Percentiles rank a stretch among this genome's conserved stretches.
These are phyloP conservation scores for Colletotrichum higginsianum DNA, from an alignment of 2,329 filamentous ascomycete genomes.

Conservation along the genomic window DNA sequence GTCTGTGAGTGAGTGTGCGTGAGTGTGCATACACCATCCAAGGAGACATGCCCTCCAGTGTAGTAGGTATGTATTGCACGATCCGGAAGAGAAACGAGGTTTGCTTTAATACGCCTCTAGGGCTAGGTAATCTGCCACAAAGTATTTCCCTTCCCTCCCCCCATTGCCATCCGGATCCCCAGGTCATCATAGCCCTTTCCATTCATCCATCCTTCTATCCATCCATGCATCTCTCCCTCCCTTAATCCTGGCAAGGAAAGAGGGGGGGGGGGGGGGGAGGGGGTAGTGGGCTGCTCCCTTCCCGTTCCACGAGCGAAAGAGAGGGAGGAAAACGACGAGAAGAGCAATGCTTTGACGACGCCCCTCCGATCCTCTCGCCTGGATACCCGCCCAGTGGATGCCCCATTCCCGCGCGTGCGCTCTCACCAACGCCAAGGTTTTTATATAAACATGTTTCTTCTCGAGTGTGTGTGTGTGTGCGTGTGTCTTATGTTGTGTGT, in stretches of 20 bases:
- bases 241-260: background rate
- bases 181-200: background rate
- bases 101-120: slow-evolving; percentile 32
- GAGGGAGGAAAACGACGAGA: background rate
- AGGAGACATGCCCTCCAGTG: background rate
- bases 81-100: slow-evolving; percentile 23
- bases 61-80: background rate
- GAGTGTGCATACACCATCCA: background rate
- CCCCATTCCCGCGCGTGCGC: slow-evolving; percentile 6
- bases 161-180: no score
- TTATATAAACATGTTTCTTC: background rate
- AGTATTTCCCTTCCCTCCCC: no score
- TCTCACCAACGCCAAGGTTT: slow-evolving; percentile 6
- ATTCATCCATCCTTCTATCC: background rate
- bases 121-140: slow-evolving; percentile 11
- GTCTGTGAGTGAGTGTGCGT: no score
- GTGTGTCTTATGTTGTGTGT: background rate
- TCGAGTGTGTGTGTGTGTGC: background rate
- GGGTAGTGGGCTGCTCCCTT: no score
- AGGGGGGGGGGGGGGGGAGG: no score
- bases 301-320: no score
- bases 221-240: background rate
- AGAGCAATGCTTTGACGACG: background rate
- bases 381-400: slow-evolving; percentile 1
- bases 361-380: slow-evolving; percentile 10